Base-by-base conservation (phyloP, 805 yeast species). In the Ogataea salicorniae region DNA sequence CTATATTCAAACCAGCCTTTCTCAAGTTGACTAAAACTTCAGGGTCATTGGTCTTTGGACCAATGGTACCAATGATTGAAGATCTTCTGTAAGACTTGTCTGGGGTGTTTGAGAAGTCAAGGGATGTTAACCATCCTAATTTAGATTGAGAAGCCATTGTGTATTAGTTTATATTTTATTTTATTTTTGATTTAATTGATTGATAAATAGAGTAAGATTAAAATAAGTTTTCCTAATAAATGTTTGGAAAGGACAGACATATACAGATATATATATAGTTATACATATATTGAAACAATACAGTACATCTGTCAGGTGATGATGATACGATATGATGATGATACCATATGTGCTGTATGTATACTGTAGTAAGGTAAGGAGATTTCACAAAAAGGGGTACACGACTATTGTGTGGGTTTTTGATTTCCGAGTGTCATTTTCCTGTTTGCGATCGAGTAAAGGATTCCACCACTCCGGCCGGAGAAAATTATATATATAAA, bases 51-150 rank as follows among this genome's bases (percentile, higher is more conserved):
- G 98, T 88, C 77, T 89, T 90, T 66, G 99, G 99, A 63, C 99
- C 99, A 72, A 94, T 94, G 61, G 99, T 94, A 70, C 98, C 97
- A 66, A 94, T 91, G 74, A 94, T 94, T 55, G 97, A 87, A 53
- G 97, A 86, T 72, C 97, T 89, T 76, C 99, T 90, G 68, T 76
- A 77, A 70, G 80, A 80, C 68, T 80, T 76, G 68, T 85, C 86
- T 53, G 96, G 95, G 62, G 84, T 80, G 58, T 79, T 79, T 57
- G 77, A 69, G 58, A 83, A 77, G 73, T 90, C 83, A 67, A 90
- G 81, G 61, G 80, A 72, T 62, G 88, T 76, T 71, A 91, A 80
- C 97, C 97, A 91, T 66, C 81, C 81, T 68, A 90, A 69, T 72
- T 74, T 75, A 50, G 80, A 75, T 35, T 49, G 48, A 38, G 51